A percentile compares a stretch with the other conserved stretches of the same genome.
phyloP scores from a whole-genome alignment of 176 grass and related monocot species.

The Oryza rufipogon region DNA sequence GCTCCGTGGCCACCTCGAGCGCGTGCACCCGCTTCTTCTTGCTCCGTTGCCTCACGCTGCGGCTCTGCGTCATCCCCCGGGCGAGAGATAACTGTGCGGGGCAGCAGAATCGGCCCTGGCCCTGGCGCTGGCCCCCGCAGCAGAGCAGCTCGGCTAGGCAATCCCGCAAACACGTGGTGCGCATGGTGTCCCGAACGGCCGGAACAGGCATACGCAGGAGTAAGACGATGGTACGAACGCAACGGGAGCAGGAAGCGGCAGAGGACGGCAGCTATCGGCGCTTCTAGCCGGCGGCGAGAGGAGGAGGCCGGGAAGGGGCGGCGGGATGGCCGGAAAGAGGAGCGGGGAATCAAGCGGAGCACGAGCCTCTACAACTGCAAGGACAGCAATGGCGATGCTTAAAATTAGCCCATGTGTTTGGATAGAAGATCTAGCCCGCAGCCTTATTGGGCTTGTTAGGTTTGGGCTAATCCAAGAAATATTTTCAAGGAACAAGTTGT shows the following conservation, averaged over 20 bases:
- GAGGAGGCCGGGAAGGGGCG: neutral
- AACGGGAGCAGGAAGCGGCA: rapidly evolving
- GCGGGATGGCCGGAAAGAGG: neutral
- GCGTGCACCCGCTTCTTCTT: constrained; percentile 80
- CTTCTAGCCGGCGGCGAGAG: neutral
- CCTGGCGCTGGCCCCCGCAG: neutral
- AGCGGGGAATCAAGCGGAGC: neutral
- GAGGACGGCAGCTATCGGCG: neutral
- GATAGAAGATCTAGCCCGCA: neutral
- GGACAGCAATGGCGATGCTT: neutral
- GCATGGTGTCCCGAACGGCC: constrained; percentile 31
- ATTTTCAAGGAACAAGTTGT: neutral
- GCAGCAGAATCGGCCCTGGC: neutral
- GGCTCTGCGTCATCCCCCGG: constrained; percentile 65
- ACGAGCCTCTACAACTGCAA: neutral
- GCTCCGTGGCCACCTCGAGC: constrained; percentile 73
- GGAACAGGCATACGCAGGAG: rapidly evolving
- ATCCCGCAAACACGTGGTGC: constrained; percentile 45
- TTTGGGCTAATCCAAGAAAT: too few relatives aligned
- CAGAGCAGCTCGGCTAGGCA: constrained; percentile 37
- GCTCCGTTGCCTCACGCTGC: constrained; percentile 67
- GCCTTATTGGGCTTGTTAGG: neutral
- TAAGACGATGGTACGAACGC: neutral
- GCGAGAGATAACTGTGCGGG: constrained; percentile 25
- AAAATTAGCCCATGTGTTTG: neutral